Evolutionary conservation across 2,329 filamentous ascomycete species (phyloP).

Genomic region (Elsinoe necatrix): DNA sequence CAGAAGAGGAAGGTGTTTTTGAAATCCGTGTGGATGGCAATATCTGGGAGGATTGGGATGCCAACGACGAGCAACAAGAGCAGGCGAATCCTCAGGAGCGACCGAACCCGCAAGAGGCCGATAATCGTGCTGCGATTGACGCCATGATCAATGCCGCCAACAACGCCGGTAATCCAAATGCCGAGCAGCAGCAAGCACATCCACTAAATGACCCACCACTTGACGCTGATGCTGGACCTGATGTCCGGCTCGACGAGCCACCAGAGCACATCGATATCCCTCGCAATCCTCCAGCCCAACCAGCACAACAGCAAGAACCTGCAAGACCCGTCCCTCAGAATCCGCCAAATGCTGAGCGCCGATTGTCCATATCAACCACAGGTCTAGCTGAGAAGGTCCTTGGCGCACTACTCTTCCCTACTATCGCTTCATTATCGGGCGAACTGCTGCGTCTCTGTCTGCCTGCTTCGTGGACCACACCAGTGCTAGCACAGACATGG

Average conservation of each 20-base stretch:
- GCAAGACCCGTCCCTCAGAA: conserved; percentile 18
- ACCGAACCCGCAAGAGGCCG: conserved; percentile 21
- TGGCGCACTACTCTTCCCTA: conserved; percentile 70
- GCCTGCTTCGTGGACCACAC: conserved; percentile 58
- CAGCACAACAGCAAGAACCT: conserved; percentile 17
- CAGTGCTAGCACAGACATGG: conserved; percentile 26
- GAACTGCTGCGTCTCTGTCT: conserved; percentile 61
- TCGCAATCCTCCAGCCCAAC: conserved; percentile 12
- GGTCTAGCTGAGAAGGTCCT: conserved; percentile 53
- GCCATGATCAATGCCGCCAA: conserved; percentile 5
- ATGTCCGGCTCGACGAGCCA: conserved; percentile 20
- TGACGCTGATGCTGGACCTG: conserved; percentile 20
- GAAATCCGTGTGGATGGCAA: conserved; percentile 30
- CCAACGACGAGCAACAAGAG: conserved; percentile 32
- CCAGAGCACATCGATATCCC: conserved; percentile 16
- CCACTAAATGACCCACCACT: conserved; percentile 29
- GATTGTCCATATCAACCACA: conserved; percentile 45
- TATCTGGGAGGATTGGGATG: conserved; percentile 37
- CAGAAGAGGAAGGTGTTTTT: conserved; percentile 27
- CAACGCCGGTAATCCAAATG: not conserved
- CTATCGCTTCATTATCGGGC: conserved; percentile 69
- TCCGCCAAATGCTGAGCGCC: conserved; percentile 25
- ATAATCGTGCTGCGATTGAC: conserved; percentile 10
- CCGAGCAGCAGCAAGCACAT: conserved; percentile 16
- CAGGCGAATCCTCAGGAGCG: conserved; percentile 23